Percentiles rank a stretch among this genome's conserved stretches.
phyloP scores from a whole-genome alignment of 1,139 yeast species.

The Sugiyamaella grinbergsii region DNA sequence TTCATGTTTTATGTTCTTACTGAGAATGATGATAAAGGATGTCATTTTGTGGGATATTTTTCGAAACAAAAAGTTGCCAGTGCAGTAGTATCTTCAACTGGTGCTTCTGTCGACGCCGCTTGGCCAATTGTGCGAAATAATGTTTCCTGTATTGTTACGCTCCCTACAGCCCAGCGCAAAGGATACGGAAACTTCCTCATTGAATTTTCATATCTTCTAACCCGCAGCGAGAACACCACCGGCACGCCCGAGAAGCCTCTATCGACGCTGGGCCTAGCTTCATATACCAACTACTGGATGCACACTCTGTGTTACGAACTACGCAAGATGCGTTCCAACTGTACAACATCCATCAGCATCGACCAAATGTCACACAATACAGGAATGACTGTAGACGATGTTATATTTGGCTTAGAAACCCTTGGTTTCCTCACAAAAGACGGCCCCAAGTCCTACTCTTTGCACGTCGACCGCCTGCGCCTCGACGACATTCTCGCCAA shows the following conservation, averaged over 20 bases:
- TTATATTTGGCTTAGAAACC: conserved; percentile 81
- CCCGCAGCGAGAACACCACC: conserved; percentile 69
- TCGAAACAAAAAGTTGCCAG: conserved; percentile 74
- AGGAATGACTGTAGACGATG: conserved; percentile 83
- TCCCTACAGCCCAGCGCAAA: conserved; percentile 83
- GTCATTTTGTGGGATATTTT: conserved; percentile 90
- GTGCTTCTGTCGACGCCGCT: conserved; percentile 11
- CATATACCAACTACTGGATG: conserved; percentile 89
- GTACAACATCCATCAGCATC: conserved; percentile 49
- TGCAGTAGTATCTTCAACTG: too few species aligned
- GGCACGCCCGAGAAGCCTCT: conserved; percentile 97
- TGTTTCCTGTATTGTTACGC: conserved; percentile 84
- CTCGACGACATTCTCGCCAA: conserved; percentile 51
- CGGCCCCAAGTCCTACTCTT: conserved; percentile 46
- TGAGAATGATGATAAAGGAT: conserved; percentile 60
- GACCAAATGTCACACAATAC: conserved; percentile 65
- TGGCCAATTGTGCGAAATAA: conserved; percentile 54
- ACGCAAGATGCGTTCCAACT: conserved; percentile 43
- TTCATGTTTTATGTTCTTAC: conserved; percentile 85
- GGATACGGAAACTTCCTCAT: conserved; percentile 90
- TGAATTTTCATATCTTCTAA: conserved; percentile 81
- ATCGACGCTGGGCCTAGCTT: conserved; percentile 79
- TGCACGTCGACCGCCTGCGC: conserved; percentile 53
- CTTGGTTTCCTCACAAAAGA: conserved; percentile 57
- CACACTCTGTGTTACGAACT: conserved; percentile 58